Evolutionary conservation across 371 early-diverging fungal species (phyloP).

Genomic region (Mortierella sp.): DNA sequence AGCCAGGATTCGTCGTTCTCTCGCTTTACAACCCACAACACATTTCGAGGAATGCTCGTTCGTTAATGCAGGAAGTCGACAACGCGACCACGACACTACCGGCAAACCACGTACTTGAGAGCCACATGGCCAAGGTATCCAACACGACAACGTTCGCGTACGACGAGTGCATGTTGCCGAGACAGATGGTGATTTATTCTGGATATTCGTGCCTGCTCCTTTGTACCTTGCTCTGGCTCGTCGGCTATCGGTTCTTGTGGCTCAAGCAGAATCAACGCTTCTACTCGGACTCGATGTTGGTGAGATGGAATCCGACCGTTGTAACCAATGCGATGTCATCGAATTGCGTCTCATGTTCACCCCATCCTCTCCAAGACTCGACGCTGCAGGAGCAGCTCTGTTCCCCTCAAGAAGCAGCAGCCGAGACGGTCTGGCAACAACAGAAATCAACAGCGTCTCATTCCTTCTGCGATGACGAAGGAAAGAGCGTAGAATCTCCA

Average conservation of each 20-base stretch:
- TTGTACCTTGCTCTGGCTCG: slow-evolving; percentile 18
- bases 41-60: slow-evolving; percentile 10
- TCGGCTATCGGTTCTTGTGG: slow-evolving; percentile 37
- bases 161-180: slow-evolving; percentile 39
- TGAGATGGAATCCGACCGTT: neutral
- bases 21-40: slow-evolving; percentile 45
- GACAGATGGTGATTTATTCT: slow-evolving; percentile 30
- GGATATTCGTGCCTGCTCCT: neutral
- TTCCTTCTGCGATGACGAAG: neutral
- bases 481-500: slow-evolving; percentile 3
- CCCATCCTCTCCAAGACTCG: neutral
- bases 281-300: neutral
- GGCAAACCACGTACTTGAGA: neutral
- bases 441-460: neutral
- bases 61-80: neutral
- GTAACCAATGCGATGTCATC: neutral
- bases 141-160: slow-evolving; percentile 29
- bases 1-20: slow-evolving; percentile 64
- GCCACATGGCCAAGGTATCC: slow-evolving; percentile 2
- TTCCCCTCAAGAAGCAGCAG: neutral
- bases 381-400: neutral
- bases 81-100: neutral
- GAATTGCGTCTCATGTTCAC: neutral
- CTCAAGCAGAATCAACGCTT: neutral
- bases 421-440: neutral